Evolutionary conservation across 345 rosid species (phyloP), one percentile per base, ranked within the genome.

Genomic region (Arabis hirsuta): DNA sequence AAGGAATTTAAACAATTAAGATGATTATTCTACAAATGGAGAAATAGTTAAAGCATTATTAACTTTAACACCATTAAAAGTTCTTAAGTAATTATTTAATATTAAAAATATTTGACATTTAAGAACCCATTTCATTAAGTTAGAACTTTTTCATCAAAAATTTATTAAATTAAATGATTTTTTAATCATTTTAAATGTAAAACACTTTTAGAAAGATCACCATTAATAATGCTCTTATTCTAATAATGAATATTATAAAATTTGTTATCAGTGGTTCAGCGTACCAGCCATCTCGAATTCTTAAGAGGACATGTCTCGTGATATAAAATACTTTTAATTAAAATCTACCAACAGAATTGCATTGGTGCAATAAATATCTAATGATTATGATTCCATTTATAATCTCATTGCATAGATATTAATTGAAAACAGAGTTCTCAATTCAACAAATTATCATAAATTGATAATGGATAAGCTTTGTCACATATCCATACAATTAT

Each of bases 311-410:
- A 73, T 65, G 67, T 65, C 39, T 50, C 52, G 36, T 73, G 65
- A 55, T 55, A 62, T 16, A 64, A 48, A 22, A 11, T 16, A 6
- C 5, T 61, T 22, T 32, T 20, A 8, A 39, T 29, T 13, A 13
- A 32, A 38, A 27, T 27, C 9, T 32, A 73, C 54, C 67, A 73
- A 73, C 72, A 48, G 57, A 54, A 31, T 22, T 73, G 54, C 72
- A 66, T 66, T 11, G 67, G 67, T 58, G 55, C 54, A 41, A 41
- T 66, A 56, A 65, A 56, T 73, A 65, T 39, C 4, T 57, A 48
- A 73, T 65, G 38, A 65, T 73, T 65, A 55, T 73, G 57, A 26
- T 55, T 46, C 50, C 69, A 44, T 52, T 9, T 29, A 61, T 71
- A 71, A 53, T 20, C 36, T 43, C 38, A 53, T 14, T 43, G 55